phyloP scores from a whole-genome alignment of 257 asterid genomes.

The Gentiana straminea region DNA sequence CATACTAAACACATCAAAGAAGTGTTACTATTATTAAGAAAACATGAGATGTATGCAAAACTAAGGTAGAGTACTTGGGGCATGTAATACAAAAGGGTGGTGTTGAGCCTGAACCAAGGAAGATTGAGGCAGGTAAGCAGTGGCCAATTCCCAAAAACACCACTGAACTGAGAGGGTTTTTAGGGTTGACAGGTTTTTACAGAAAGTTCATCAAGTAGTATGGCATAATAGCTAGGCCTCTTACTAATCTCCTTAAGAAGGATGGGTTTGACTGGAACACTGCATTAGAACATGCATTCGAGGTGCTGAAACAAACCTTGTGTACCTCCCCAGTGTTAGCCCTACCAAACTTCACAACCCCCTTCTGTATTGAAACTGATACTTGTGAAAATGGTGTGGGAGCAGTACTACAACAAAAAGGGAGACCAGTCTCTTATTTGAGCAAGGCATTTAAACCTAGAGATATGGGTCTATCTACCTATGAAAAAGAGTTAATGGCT shows the following conservation, averaged over 20 bases:
- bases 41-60: not conserved
- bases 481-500: constrained; percentile 7
- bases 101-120: not conserved
- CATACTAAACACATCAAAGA: not conserved
- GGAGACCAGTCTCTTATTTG: not conserved
- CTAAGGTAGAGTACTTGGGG: constrained; percentile 1
- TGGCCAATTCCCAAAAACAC: constrained; percentile 2
- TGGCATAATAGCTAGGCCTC: not conserved
- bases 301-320: not conserved
- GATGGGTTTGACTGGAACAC: not conserved
- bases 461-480: not conserved
- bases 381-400: constrained; percentile 1
- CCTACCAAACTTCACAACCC: not conserved
- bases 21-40: not conserved
- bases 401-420: not conserved
- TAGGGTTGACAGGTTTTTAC: constrained; percentile 4
- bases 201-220: not conserved
- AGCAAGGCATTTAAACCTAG: not conserved
- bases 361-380: not conserved
- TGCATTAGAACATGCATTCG: not conserved
- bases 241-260: not conserved
- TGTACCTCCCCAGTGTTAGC: not conserved
- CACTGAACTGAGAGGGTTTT: not conserved
- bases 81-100: not conserved
- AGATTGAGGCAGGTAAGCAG: not conserved